A percentile compares a stretch with the other conserved stretches of the same genome.
Evolutionary conservation across 2,329 filamentous ascomycete species (phyloP).

Genomic region (Pleurostoma richardsiae): DNA sequence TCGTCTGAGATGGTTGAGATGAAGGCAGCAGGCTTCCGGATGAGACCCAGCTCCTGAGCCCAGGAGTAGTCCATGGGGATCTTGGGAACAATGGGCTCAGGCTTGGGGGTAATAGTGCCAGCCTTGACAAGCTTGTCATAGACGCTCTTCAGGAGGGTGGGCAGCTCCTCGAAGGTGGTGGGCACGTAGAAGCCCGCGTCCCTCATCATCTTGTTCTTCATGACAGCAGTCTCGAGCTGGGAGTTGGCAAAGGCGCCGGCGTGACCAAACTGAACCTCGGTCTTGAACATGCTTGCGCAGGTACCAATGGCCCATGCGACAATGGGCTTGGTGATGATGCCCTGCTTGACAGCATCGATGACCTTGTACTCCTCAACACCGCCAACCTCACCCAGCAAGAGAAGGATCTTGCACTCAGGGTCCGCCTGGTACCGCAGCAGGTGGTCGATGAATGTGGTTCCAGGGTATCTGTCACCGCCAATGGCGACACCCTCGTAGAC

Average conservation of each 20-base stretch:
- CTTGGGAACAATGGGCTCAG: constrained; percentile 93
- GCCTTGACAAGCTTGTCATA: constrained; percentile 85
- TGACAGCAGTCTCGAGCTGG: constrained; percentile 91
- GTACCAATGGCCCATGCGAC: constrained; percentile 99
- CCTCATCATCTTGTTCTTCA: constrained; percentile 96
- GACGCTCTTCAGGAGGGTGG: constrained; percentile 67
- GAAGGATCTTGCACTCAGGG: constrained; percentile 93
- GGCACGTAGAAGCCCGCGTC: constrained; percentile 94
- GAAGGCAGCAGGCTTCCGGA: constrained; percentile 99
- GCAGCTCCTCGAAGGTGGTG: constrained; percentile 95
- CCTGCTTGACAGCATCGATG: constrained; percentile 94
- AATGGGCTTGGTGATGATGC: constrained; percentile 94
- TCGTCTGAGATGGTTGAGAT: constrained; percentile 99
- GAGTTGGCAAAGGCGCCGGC: constrained; percentile 99
- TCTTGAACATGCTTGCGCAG: constrained; percentile 99
- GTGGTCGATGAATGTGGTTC: constrained; percentile 99
- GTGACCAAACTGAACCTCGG: constrained; percentile 98
- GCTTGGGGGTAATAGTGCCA: constrained; percentile 77
- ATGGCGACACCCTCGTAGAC: constrained; percentile 99
- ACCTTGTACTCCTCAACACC: constrained; percentile 99
- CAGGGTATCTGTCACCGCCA: constrained; percentile 97
- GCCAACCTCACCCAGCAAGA: constrained; percentile 96
- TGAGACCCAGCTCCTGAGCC: constrained; percentile 98
- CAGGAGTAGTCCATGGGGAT: constrained; percentile 99
- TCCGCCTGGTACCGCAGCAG: constrained; percentile 94